phyloP scores from a whole-genome alignment of 2,329 filamentous ascomycete genomes.

The Calonectria montana region DNA sequence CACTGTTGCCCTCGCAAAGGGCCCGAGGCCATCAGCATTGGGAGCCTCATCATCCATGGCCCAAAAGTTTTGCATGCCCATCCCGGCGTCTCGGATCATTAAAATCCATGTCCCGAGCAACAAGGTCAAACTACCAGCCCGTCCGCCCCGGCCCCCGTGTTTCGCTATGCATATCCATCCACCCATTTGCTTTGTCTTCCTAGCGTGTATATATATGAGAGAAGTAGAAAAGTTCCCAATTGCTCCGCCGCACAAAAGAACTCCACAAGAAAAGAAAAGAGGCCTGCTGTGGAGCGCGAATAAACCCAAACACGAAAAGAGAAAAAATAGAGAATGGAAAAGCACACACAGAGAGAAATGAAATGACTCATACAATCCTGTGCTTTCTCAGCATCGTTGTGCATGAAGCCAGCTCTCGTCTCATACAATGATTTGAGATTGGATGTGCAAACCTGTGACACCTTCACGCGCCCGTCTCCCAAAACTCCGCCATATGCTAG shows the following conservation, averaged over 20 bases:
- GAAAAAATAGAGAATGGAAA: conserved; percentile 25
- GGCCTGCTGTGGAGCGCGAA: conserved; percentile 16
- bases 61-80: conserved; percentile 10
- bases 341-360: conserved; percentile 18
- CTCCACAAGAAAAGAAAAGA: conserved; percentile 21
- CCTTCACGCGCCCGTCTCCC: conserved; percentile 40
- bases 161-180: conserved; percentile 29
- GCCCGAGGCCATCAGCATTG: conserved; percentile 6
- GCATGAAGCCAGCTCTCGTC: conserved; percentile 25
- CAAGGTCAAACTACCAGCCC: conserved; percentile 23
- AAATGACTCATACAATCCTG: conserved; percentile 28
- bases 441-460: conserved; percentile 35
- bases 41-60: conserved; percentile 6
- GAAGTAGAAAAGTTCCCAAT: conserved; percentile 25
- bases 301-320: conserved; percentile 28
- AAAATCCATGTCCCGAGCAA: conserved; percentile 17
- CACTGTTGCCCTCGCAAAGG: not conserved
- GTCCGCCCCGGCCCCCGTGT: conserved; percentile 2
- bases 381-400: conserved; percentile 27
- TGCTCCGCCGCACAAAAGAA: conserved; percentile 31
- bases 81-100: conserved; percentile 8
- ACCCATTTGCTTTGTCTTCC: conserved; percentile 23
- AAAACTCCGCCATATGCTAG: conserved; percentile 51
- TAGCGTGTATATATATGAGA: conserved; percentile 33
- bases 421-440: conserved; percentile 31